Percentiles rank a stretch among this genome's conserved stretches.
Conservation (phyloP, 345 rosid genomes). For the Nephelium lappaceum region DNA sequence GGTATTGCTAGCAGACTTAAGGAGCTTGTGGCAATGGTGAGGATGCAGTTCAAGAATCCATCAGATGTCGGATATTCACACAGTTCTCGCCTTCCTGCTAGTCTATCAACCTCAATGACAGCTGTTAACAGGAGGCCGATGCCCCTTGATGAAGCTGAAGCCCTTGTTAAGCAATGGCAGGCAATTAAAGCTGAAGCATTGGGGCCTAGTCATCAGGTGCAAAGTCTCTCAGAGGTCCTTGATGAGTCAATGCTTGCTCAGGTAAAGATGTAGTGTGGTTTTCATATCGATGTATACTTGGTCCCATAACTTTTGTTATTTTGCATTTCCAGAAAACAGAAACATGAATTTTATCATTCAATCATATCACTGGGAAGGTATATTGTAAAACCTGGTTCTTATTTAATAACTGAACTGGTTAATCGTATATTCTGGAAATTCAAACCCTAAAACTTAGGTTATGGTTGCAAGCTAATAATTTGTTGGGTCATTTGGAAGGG, state of each 20-base stretch:
- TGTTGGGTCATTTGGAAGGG: too few relatives aligned
- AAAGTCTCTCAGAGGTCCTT: slow-evolving; percentile 71
- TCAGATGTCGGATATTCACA: slow-evolving; percentile 36
- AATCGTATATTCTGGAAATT: background rate
- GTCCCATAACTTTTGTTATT: background rate
- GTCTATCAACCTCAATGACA: slow-evolving; percentile 42
- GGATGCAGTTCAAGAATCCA: slow-evolving; percentile 41
- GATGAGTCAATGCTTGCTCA: slow-evolving; percentile 90
- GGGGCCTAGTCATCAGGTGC: slow-evolving; percentile 70
- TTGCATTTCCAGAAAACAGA: background rate
- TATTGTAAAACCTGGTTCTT: background rate
- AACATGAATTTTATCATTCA: background rate
- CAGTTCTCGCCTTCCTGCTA: slow-evolving; percentile 44
- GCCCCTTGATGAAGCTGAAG: slow-evolving; percentile 88
- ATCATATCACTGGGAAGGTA: background rate
- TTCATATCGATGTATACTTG: background rate
- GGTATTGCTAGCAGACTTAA: slow-evolving; percentile 46
- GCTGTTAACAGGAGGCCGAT: slow-evolving; percentile 55
- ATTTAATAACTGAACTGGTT: background rate
- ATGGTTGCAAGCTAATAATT: too few relatives aligned
- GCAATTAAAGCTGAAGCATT: slow-evolving; percentile 87
- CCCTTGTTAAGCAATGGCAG: slow-evolving; percentile 91
- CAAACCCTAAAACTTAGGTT: too few relatives aligned
- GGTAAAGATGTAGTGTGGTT: slow-evolving; percentile 43
- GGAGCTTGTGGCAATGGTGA: slow-evolving; percentile 51